Conservation (phyloP, 345 rosid genomes). For the Populus davidiana region DNA sequence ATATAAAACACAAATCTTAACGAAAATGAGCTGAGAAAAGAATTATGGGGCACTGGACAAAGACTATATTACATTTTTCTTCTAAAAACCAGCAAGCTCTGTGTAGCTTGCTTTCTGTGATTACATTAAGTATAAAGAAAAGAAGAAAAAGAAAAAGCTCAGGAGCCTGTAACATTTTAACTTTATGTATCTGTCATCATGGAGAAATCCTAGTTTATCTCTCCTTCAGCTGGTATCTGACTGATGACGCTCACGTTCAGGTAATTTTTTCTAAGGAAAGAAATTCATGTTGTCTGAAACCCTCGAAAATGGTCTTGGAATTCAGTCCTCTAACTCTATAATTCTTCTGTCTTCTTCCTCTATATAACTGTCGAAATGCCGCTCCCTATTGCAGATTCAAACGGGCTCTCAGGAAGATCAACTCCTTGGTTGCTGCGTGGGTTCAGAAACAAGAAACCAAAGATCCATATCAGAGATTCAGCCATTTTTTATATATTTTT, state of each 20-base stretch:
- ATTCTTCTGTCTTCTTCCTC: constrained; percentile 28
- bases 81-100: constrained; percentile 23
- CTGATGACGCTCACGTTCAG: constrained; percentile 25
- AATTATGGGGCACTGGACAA: too few species aligned
- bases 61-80: constrained; percentile 31
- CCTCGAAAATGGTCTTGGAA: constrained; percentile 13
- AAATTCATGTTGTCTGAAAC: constrained; percentile 11
- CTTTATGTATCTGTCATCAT: constrained; percentile 32
- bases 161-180: constrained; percentile 32
- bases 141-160: constrained; percentile 1
- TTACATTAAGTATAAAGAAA: constrained; percentile 18
- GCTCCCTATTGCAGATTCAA: constrained; percentile 54
- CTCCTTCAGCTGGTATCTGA: constrained; percentile 24
- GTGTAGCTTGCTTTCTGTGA: constrained; percentile 24
- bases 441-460: not conserved
- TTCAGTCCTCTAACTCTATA: constrained; percentile 32
- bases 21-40: too few species aligned
- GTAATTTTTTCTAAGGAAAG: constrained; percentile 8
- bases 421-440: constrained; percentile 49
- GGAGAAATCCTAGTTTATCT: constrained; percentile 17
- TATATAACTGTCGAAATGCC: constrained; percentile 70
- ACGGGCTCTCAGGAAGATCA: constrained; percentile 89
- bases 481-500: too few species aligned
- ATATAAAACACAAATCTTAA: too few species aligned
- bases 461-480: not conserved